Base-by-base conservation (phyloP, 1,284 basidiomycete species). In the Rhizopogon parksii region DNA sequence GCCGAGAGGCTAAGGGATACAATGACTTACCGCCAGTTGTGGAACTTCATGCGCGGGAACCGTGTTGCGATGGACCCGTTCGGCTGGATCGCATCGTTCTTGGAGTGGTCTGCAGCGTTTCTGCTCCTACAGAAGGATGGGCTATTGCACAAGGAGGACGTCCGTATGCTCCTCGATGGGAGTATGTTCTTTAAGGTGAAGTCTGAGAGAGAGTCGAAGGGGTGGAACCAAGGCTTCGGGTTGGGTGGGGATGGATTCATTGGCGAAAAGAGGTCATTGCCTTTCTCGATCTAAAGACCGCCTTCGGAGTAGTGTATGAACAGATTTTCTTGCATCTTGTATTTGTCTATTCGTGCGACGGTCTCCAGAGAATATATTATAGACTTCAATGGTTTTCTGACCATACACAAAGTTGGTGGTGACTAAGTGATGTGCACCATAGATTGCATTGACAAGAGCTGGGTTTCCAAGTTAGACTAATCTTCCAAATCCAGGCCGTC, bases 21-120 rank as follows among this genome's bases (percentile, higher is more conserved):
- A 32, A 63, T 64, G 65, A 56, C 46, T n/a, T 30, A 66, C 9
- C 17, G 52, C 25, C 59, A 64, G 25, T 56, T 72, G 14, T 64
- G 57, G 59, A 11, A 60, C 14, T 66, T 63, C 5, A 53, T 59
- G 27, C 59, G 56, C 7, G 67, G 64, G 3, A 70, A 71, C 40
- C 64, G 70, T 12, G 54, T 68, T 46, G 57, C 67, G 37, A 59
- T 67, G 57, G 71, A 73, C 51, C 61, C 64, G 7, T 64, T 71
- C 50, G 72, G 71, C 12, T 65, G 65, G 64, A 37, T 60, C 14
- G 63, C 64, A 1, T 60, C 60, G 5, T 54, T 61, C 45, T 59
- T 71, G 43, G 69, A 72, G 55, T 72, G 71, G 62, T 14, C 47
- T 45, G 48, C 59, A 15, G 58, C 62, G 40, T 63, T 66, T 49